Evolutionary conservation across 2,329 filamentous ascomycete species (phyloP).

Genomic region (Alternaria triticimaculans): DNA sequence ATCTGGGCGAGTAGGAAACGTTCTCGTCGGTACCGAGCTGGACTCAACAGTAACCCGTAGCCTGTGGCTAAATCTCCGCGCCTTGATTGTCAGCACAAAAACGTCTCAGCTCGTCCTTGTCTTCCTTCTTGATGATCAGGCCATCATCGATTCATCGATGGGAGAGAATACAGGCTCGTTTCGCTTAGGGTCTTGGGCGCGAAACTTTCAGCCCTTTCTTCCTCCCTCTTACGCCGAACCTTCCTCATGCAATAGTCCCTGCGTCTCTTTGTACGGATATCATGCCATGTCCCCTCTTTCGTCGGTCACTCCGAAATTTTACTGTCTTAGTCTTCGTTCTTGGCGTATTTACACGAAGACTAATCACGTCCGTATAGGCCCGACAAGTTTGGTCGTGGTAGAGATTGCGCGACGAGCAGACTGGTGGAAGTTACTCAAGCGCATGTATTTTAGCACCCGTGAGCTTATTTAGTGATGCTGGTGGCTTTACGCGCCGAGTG

Average conservation of each 20-base stretch:
- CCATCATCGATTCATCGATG: not conserved
- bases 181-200: not conserved
- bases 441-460: not conserved
- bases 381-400: not conserved
- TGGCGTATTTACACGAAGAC: not conserved
- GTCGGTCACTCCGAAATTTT: constrained; percentile 1
- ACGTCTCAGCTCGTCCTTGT: not conserved
- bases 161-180: not conserved
- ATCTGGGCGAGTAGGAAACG: not conserved
- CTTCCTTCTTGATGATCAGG: not conserved
- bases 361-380: not conserved
- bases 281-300: not conserved
- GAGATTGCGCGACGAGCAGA: not conserved
- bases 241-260: not conserved
- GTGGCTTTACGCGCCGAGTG: not conserved
- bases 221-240: not conserved
- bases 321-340: not conserved
- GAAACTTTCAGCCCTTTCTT: not conserved
- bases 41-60: not conserved
- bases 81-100: not conserved
- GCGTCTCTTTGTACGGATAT: not conserved
- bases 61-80: constrained; percentile 1
- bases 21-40: not conserved
- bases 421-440: not conserved
- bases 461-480: not conserved